Percentiles rank a stretch among this genome's conserved stretches.
Conservation (phyloP, 371 early-diverging fungal genomes). For the Saksenaea oblongispora region DNA sequence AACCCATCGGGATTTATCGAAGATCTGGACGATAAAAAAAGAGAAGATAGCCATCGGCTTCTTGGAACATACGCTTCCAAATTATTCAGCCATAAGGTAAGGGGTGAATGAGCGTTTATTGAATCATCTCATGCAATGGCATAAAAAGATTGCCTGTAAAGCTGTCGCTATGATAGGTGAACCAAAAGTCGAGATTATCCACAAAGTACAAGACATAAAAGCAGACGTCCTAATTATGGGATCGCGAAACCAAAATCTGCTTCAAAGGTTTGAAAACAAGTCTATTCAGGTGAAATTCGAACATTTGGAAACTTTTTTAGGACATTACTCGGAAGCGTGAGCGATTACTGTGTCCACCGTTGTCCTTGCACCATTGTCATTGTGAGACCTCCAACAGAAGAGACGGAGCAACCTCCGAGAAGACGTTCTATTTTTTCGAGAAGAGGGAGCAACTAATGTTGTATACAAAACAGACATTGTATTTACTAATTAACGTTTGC, state of each 20-base stretch:
- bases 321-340: constrained; percentile 57
- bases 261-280: constrained; percentile 39
- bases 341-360: constrained; percentile 54
- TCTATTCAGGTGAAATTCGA: not conserved
- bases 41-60: constrained; percentile 43
- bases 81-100: constrained; percentile 32
- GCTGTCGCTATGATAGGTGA: constrained; percentile 65
- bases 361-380: constrained; percentile 51
- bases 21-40: constrained; percentile 37
- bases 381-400: constrained; percentile 30
- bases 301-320: constrained; percentile 17
- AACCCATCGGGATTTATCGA: constrained; percentile 38
- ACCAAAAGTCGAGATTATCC: constrained; percentile 54
- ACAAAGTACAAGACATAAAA: constrained; percentile 52
- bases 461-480: not conserved
- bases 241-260: constrained; percentile 54
- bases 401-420: constrained; percentile 13
- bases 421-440: constrained; percentile 1
- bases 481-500: constrained; percentile 12
- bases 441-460: not conserved
- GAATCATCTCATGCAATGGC: not conserved
- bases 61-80: constrained; percentile 33
- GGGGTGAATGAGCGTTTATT: not conserved
- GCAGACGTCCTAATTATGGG: constrained; percentile 63
- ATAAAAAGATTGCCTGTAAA: constrained; percentile 49